Conservation (phyloP, 2,329 filamentous ascomycete species). For the Geosmithia morbida region DNA sequence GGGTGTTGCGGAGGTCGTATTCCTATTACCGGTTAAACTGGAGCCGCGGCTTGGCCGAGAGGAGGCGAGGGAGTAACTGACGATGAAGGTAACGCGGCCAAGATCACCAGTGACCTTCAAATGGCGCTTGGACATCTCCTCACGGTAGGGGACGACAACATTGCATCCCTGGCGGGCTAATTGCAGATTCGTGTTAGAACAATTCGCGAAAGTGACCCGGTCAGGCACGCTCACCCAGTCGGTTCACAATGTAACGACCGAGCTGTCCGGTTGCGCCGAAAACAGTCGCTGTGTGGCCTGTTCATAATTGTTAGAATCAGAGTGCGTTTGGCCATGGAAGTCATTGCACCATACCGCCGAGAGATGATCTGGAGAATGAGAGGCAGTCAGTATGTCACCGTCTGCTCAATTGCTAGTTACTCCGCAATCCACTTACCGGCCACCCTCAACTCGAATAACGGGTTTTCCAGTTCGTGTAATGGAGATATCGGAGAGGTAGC, state of each 20-base stretch:
- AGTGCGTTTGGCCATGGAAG: slow-evolving; percentile 2
- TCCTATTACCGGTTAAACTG: slow-evolving; percentile 39
- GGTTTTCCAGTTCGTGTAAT: slow-evolving; percentile 96
- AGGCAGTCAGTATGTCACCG: slow-evolving; percentile 12
- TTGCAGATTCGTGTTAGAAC: slow-evolving; percentile 7
- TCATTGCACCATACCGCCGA: slow-evolving; percentile 53
- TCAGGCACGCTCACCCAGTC: slow-evolving; percentile 47
- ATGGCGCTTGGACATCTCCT: slow-evolving; percentile 97
- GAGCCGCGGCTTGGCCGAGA: neutral
- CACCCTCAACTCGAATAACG: slow-evolving; percentile 76
- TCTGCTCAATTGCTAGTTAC: slow-evolving; percentile 8
- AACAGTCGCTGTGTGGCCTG: slow-evolving; percentile 90
- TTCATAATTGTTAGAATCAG: slow-evolving; percentile 11
- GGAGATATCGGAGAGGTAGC: slow-evolving; percentile 62
- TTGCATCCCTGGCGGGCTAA: slow-evolving; percentile 84
- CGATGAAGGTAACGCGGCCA: slow-evolving; percentile 75
- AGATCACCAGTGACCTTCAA: slow-evolving; percentile 93
- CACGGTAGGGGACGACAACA: slow-evolving; percentile 83
- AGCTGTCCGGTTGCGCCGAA: slow-evolving; percentile 95
- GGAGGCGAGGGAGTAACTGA: slow-evolving; percentile 22
- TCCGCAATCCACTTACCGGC: slow-evolving; percentile 48
- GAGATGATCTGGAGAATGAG: slow-evolving; percentile 50
- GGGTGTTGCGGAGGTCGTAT: slow-evolving; percentile 86
- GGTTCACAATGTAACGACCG: slow-evolving; percentile 94
- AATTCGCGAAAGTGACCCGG: neutral